Percentiles rank a stretch among this genome's conserved stretches.
phyloP scores from a whole-genome alignment of 306 rosid species.

The Alnus glutinosa region DNA sequence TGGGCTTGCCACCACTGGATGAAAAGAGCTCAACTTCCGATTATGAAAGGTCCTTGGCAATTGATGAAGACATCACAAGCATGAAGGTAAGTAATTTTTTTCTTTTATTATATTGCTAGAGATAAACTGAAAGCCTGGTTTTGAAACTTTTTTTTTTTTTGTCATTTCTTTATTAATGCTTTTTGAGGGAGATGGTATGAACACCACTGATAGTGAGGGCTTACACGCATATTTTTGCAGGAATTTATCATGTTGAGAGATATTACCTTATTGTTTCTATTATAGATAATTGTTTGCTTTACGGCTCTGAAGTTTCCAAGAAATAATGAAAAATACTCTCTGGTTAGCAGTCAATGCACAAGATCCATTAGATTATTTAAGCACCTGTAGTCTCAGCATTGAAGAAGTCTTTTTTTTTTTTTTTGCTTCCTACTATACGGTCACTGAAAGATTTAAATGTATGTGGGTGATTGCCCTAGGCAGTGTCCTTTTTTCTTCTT shows the following conservation, averaged over 20 bases:
- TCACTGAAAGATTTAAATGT: background rate
- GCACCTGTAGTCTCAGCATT: background rate
- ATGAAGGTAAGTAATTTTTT: conserved; percentile 59
- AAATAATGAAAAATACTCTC: background rate
- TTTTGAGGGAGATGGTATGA: background rate
- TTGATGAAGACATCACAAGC: conserved; percentile 59
- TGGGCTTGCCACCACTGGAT: conserved; percentile 41
- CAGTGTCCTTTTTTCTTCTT: background rate
- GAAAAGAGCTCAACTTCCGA: conserved; percentile 44
- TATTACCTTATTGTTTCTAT: background rate
- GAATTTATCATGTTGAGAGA: background rate
- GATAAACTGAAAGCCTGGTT: conserved; percentile 6
- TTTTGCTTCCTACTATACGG: background rate
- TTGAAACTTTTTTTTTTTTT: conserved; percentile 19
- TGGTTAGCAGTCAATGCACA: background rate
- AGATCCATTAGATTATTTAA: background rate
- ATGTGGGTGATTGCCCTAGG: background rate
- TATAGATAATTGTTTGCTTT: background rate
- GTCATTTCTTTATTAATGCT: conserved; percentile 13
- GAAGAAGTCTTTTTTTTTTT: background rate
- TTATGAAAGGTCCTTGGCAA: conserved; percentile 39
- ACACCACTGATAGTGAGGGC: background rate
- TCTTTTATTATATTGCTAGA: conserved; percentile 10
- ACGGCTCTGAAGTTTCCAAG: background rate
- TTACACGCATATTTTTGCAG: background rate